Conservation (phyloP, 1,139 yeast genomes). For the Pichia sp. region DNA sequence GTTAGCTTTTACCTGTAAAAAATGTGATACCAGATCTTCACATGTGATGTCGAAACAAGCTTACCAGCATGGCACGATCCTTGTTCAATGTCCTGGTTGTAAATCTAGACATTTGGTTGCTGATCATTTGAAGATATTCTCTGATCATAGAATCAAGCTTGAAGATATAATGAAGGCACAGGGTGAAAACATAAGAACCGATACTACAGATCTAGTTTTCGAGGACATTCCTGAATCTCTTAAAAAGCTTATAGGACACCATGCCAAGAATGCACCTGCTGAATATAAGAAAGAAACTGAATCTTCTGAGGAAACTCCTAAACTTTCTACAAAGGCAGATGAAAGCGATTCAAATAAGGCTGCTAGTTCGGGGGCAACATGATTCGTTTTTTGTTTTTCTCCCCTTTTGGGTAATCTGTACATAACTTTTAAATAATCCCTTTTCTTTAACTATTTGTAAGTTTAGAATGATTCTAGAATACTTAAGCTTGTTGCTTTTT, state of each 20-base stretch:
- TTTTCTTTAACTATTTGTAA: background rate
- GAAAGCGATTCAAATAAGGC: background rate
- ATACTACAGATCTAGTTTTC: conserved; percentile 59
- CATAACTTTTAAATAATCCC: conserved; percentile 1
- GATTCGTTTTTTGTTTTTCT: background rate
- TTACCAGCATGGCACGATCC: conserved; percentile 78
- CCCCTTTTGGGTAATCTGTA: conserved; percentile 1
- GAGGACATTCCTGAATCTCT: conserved; percentile 72
- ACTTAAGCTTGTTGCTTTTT: background rate
- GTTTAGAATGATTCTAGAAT: background rate
- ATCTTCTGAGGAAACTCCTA: conserved; percentile 14
- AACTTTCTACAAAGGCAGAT: conserved; percentile 7
- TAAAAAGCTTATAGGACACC: conserved; percentile 50
- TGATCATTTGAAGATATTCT: conserved; percentile 79
- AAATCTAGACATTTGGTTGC: conserved; percentile 85
- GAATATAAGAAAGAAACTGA: conserved; percentile 28
- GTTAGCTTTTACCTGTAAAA: conserved; percentile 90
- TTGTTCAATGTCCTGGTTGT: conserved; percentile 91
- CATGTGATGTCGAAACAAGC: conserved; percentile 91
- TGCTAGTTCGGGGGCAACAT: background rate
- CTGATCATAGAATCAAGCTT: conserved; percentile 67
- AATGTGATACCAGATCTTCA: conserved; percentile 77
- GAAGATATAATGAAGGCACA: conserved; percentile 74
- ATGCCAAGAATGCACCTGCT: conserved; percentile 61
- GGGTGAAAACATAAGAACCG: conserved; percentile 68